Percentiles rank a stretch among this genome's conserved stretches.
Evolutionary conservation across 106 monocot species (phyloP).

Genomic region (Apostasia ramifera): DNA sequence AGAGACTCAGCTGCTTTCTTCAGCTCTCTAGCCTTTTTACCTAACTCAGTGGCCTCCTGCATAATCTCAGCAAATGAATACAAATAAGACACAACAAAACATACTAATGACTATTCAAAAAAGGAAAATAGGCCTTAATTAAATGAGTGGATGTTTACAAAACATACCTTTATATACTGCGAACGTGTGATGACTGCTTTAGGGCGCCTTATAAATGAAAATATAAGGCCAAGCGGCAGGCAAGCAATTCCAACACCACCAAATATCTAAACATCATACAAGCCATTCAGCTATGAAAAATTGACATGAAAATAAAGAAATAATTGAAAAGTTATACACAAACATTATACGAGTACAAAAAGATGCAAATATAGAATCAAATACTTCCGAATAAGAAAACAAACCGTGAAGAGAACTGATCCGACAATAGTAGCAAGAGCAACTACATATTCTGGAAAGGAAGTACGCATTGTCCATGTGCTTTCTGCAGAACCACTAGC

Average conservation of each 20-base stretch:
- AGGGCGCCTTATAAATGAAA: constrained; percentile 80
- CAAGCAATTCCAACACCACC: constrained; percentile 89
- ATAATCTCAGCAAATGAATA: constrained; percentile 8
- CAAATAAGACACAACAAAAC: background rate
- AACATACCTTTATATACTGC: constrained; percentile 90
- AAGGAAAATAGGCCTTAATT: background rate
- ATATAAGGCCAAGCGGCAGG: constrained; percentile 83
- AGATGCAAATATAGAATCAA: background rate
- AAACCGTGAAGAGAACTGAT: constrained; percentile 80
- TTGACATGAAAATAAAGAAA: background rate
- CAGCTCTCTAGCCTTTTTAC: constrained; percentile 86
- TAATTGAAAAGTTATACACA: background rate
- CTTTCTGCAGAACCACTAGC: constrained; percentile 60
- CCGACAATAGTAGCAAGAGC: constrained; percentile 87
- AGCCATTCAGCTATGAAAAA: background rate
- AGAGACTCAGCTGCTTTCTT: constrained; percentile 89
- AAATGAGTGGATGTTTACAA: background rate
- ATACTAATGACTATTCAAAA: background rate
- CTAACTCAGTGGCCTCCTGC: constrained; percentile 97
- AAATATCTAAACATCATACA: constrained; percentile 51
- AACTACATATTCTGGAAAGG: constrained; percentile 90
- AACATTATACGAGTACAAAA: background rate
- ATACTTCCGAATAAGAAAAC: constrained; percentile 11
- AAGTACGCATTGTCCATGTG: constrained; percentile 78
- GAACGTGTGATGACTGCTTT: constrained; percentile 98